phyloP scores from a whole-genome alignment of 345 rosid genomes.

The Hevea brasiliensis region DNA sequence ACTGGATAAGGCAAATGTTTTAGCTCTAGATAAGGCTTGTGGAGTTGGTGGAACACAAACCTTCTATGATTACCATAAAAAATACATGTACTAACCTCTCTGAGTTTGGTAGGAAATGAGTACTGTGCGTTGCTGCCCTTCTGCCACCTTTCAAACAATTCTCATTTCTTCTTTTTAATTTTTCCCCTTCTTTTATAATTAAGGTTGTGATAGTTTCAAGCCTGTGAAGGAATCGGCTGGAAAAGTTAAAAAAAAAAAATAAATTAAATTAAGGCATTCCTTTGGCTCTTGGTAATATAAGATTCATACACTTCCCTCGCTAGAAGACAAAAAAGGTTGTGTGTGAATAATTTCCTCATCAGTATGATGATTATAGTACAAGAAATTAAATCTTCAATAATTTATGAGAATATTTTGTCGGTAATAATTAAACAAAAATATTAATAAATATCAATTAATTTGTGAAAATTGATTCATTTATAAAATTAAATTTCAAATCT shows the following conservation, averaged over 20 bases:
- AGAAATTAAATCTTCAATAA: no score
- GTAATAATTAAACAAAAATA: no score
- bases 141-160: no score
- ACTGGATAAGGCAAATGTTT: constrained; percentile 5
- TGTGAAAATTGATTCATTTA: no score
- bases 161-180: neutral
- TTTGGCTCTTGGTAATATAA: neutral
- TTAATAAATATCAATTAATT: no score
- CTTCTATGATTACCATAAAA: constrained; percentile 36
- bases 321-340: constrained; percentile 7
- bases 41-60: constrained; percentile 49
- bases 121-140: constrained; percentile 20
- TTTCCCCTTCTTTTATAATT: neutral
- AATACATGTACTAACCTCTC: constrained; percentile 1
- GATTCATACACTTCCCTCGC: neutral
- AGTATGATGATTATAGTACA: no score
- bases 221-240: neutral
- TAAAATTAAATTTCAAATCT: no score
- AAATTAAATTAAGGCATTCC: neutral
- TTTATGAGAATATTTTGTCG: no score
- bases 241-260: neutral
- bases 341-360: neutral
- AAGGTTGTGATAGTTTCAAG: neutral
- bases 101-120: constrained; percentile 40
- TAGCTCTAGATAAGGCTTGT: constrained; percentile 40